Base-by-base conservation (phyloP, 2,329 filamentous ascomycete genomes). In the Cladosporium colombiae region DNA sequence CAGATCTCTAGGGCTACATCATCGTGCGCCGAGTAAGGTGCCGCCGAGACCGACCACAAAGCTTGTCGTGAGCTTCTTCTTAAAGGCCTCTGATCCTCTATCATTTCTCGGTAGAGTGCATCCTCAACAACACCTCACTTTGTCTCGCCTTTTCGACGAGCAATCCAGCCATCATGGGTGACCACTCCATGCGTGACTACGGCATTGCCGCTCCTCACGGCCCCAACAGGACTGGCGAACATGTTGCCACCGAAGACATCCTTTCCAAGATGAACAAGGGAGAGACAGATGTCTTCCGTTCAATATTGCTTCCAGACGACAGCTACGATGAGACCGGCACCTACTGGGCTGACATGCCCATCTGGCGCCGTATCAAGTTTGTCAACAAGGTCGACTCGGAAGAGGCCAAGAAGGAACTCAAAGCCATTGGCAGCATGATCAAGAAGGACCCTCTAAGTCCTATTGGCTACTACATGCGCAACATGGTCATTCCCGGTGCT, bases 341-440 rank as follows among this genome's bases (percentile, higher is more conserved):
- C 70, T 98, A 98, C 85, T 98, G 93, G 93, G 94, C 93, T 37
- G 94, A 97, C 76, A 82, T 98, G 72, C 88, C 89, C 23, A 75
- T 92, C 60, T 72, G 78, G 67, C 80, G 94, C 81, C 89, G 91
- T 68, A 76, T 91, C 74, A 82, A 83, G 69, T 98, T 98, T 75
- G 89, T 97, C 75, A 83, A 81, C 76, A 85, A 86, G 66, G 88
- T 93, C 76, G 90, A 97, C 78, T 83, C 82, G 66, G 81, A 82
- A 53, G 93, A 96, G 78, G 82, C 90, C 62, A 83, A 81, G 70
- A 82, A 84, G 63, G 94, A 98, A 80, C 81, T 90, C 49, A 74
- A 72, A 25, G 80, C 81, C 40, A 89, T 95, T 70, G 90, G 91
- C 82, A 70, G 78, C 37, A 96, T 97, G 91, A 86, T 91, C 74